Evolutionary conservation across 139 green algal genomes (phyloP).

Genomic region (Picochlorum costavermella): DNA sequence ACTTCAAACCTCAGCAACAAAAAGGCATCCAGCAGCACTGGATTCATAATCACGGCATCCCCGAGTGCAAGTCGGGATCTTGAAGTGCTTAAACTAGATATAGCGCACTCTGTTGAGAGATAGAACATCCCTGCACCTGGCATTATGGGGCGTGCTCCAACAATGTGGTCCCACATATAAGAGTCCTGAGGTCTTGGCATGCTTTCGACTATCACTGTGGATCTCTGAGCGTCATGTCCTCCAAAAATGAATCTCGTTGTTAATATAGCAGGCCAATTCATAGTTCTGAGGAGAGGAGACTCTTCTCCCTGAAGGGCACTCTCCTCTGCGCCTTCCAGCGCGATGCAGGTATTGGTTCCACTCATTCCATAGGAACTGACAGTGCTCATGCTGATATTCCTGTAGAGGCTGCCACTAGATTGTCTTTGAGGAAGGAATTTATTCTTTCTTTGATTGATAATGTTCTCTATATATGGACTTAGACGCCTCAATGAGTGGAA

Average conservation of each 20-base stretch:
- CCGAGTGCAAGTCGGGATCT: neutral
- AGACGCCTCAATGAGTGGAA: conserved; percentile 48
- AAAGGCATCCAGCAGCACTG: too few relatives aligned
- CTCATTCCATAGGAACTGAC: conserved; percentile 34
- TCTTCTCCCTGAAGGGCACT: too few relatives aligned
- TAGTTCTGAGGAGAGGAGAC: too few relatives aligned
- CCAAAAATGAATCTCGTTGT: too few relatives aligned
- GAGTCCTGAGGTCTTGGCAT: too few relatives aligned
- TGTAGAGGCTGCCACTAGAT: neutral
- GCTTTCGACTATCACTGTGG: too few relatives aligned
- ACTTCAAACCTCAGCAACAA: too few relatives aligned
- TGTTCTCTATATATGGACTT: conserved; percentile 47
- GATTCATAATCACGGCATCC: too few relatives aligned
- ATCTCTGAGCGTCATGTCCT: too few relatives aligned
- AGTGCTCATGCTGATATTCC: neutral
- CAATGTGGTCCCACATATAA: conserved; percentile 50
- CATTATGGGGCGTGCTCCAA: conserved; percentile 45
- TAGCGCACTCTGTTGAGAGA: neutral
- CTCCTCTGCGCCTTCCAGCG: neutral
- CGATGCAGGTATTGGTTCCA: conserved; percentile 19
- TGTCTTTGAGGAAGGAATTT: neutral
- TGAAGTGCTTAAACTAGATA: conserved; percentile 3
- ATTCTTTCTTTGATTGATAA: neutral
- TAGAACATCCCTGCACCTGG: conserved; percentile 62
- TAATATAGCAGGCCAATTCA: too few relatives aligned